Evolutionary conservation across 306 rosid species (phyloP).

Genomic region (Citrullus colocynthis): DNA sequence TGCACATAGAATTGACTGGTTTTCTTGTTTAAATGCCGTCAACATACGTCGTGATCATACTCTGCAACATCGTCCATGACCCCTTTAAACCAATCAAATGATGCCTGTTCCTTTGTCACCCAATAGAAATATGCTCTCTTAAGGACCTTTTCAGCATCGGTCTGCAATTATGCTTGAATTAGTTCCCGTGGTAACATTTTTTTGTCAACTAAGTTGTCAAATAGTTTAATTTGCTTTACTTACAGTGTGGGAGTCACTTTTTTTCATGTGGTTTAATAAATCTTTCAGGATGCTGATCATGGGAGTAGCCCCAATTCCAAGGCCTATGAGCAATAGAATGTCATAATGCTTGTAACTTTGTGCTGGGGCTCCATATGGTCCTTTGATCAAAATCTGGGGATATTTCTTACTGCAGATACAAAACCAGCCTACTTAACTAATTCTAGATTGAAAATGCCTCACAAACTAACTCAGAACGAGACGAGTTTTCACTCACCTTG

Average conservation of each 20-base stretch:
- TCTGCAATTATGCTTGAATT: background rate
- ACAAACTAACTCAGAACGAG: background rate
- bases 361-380: constrained; percentile 78
- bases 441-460: background rate
- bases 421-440: background rate
- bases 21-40: background rate
- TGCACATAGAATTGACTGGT: constrained; percentile 1
- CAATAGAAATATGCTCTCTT: constrained; percentile 58
- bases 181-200: background rate
- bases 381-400: constrained; percentile 50
- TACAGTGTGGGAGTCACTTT: constrained; percentile 8
- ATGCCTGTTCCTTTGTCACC: constrained; percentile 62
- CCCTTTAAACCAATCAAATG: constrained; percentile 78
- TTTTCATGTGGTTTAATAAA: constrained; percentile 35
- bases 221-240: background rate
- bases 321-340: constrained; percentile 52
- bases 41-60: constrained; percentile 30
- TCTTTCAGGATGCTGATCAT: constrained; percentile 63
- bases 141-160: constrained; percentile 19
- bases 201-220: background rate
- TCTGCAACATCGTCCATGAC: constrained; percentile 68
- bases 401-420: constrained; percentile 14
- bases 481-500: constrained; percentile 17
- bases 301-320: constrained; percentile 70
- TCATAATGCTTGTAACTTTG: constrained; percentile 44